phyloP scores from a whole-genome alignment of 73 alveolate genomes.

The Paramecium bursaria region DNA sequence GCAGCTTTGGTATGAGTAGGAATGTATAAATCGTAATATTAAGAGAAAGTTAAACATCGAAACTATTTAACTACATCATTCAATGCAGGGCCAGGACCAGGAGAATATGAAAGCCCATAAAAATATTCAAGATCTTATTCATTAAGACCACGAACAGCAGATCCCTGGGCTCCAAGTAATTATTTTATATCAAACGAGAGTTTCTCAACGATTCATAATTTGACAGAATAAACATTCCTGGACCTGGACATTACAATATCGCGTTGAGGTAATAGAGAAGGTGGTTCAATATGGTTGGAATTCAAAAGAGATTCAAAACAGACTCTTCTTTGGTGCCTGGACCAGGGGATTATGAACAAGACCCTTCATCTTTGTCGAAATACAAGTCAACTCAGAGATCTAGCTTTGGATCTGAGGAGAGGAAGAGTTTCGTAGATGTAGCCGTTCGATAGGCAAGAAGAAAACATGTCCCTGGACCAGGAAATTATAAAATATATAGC shows the following conservation, averaged over 20 bases:
- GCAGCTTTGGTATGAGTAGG: no score
- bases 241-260: background rate
- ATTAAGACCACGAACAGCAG: background rate
- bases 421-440: conserved; percentile 39
- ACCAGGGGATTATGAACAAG: background rate
- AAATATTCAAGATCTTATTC: background rate
- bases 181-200: background rate
- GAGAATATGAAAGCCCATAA: background rate
- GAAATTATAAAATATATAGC: background rate
- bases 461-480: conserved; percentile 50
- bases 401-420: conserved; percentile 41
- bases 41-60: no score
- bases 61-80: no score
- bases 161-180: background rate
- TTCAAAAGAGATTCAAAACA: background rate
- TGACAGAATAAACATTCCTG: background rate
- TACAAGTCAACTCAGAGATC: background rate
- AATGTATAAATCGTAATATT: no score
- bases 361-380: no score
- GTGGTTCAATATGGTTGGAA: background rate
- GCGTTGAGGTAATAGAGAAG: background rate
- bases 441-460: conserved; percentile 10
- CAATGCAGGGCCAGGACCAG: conserved; percentile 67
- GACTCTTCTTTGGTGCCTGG: background rate
- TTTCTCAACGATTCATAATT: no score